phyloP scores from a whole-genome alignment of 768 basidiomycete genomes.

The Sutorius australiensis region DNA sequence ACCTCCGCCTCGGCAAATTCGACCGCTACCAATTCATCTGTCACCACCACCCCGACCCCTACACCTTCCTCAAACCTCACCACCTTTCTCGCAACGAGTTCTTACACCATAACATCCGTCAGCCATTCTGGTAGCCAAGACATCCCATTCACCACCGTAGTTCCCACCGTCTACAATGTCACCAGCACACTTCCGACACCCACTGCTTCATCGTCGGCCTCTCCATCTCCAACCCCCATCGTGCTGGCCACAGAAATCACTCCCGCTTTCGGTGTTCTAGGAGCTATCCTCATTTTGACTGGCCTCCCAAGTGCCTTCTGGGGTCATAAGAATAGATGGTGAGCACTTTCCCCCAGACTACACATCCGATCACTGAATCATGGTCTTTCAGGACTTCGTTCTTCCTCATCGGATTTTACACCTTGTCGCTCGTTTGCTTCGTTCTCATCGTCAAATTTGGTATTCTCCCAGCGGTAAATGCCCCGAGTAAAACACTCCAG shows the following conservation, averaged over 20 bases:
- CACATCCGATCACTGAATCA: constrained; percentile 4
- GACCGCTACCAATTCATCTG: constrained; percentile 6
- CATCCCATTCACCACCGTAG: constrained; percentile 47
- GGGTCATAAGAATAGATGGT: constrained; percentile 97
- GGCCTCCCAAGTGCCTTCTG: constrained; percentile 87
- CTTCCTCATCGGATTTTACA: constrained; percentile 91
- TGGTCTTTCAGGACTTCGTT: constrained; percentile 71
- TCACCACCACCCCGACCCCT: not conserved
- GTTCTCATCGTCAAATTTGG: constrained; percentile 88
- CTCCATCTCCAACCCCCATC: constrained; percentile 34
- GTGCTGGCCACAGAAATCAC: constrained; percentile 65
- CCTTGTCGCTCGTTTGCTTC: constrained; percentile 78
- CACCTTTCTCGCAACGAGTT: constrained; percentile 52
- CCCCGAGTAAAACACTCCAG: constrained; percentile 72
- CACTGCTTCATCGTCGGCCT: constrained; percentile 43
- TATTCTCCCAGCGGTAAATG: constrained; percentile 77
- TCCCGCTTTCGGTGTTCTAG: constrained; percentile 86
- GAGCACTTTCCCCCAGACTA: constrained; percentile 21
- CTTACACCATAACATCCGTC: constrained; percentile 47
- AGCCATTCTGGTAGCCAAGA: constrained; percentile 46
- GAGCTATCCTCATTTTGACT: constrained; percentile 82
- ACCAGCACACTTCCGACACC: constrained; percentile 51
- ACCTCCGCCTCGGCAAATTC: constrained; percentile 20
- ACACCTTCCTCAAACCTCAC: constrained; percentile 36
- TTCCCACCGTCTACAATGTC: constrained; percentile 62